phyloP scores from a whole-genome alignment of 331 rosid species.

The Spiraea crenata region DNA sequence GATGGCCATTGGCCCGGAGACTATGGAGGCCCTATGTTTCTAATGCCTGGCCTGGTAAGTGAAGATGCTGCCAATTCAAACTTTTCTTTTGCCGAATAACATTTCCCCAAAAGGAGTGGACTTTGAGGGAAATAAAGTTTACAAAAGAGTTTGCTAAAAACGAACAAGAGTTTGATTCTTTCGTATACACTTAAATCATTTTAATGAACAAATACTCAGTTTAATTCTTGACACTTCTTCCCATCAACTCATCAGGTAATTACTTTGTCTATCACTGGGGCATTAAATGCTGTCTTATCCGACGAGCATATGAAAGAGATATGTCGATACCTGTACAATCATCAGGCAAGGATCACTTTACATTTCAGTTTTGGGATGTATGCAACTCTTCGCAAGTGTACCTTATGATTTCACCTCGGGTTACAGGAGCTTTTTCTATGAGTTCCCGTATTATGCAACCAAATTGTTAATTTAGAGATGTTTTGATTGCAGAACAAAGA shows the following conservation, averaged over 20 bases:
- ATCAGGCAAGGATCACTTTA: slow-evolving; percentile 47
- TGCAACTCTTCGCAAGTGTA: neutral
- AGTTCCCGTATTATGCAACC: neutral
- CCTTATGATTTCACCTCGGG: neutral
- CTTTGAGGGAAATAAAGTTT: no score
- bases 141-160: neutral
- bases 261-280: slow-evolving; percentile 58
- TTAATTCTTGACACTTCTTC: slow-evolving; percentile 8
- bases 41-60: slow-evolving; percentile 76
- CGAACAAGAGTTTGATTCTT: neutral
- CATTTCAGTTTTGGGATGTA: neutral
- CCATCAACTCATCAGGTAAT: slow-evolving; percentile 46
- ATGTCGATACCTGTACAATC: slow-evolving; percentile 70
- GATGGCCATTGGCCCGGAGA: slow-evolving; percentile 95
- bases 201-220: neutral
- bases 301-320: slow-evolving; percentile 70
- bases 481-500: slow-evolving; percentile 63
- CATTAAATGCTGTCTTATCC: slow-evolving; percentile 62
- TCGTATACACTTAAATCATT: neutral
- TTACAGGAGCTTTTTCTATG: neutral
- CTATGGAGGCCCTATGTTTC: slow-evolving; percentile 91
- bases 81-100: slow-evolving; percentile 12
- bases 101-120: slow-evolving; percentile 5
- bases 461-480: slow-evolving; percentile 12
- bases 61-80: slow-evolving; percentile 3